Conservation (phyloP, 1,139 yeast species). For the Lodderomyces parapsilosis region DNA sequence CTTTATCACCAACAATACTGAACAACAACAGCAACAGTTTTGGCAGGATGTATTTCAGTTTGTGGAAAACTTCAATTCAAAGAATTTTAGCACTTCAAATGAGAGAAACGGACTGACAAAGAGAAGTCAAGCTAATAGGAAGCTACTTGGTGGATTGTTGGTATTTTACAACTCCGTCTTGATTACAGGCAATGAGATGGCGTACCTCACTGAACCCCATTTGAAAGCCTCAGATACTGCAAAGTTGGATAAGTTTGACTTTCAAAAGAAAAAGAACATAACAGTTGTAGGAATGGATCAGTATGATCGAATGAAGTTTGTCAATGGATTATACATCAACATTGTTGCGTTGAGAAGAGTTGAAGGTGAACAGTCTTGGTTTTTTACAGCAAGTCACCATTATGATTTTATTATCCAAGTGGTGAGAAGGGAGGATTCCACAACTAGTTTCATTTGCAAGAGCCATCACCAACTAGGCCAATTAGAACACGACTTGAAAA, state of each 20-base stretch:
- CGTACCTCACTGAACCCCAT: conserved; percentile 45
- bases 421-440: conserved; percentile 15
- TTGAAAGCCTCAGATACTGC: conserved; percentile 54
- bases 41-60: conserved; percentile 85
- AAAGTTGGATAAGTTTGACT: conserved; percentile 39
- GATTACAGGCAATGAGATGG: conserved; percentile 57
- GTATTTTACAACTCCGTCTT: conserved; percentile 76
- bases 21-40: conserved; percentile 53
- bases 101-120: conserved; percentile 78
- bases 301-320: conserved; percentile 38
- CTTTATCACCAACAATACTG: conserved; percentile 51
- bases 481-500: conserved; percentile 51
- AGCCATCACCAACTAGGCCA: conserved; percentile 65
- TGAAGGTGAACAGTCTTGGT: conserved; percentile 22
- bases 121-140: conserved; percentile 58
- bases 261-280: conserved; percentile 12
- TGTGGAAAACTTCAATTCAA: conserved; percentile 69
- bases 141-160: conserved; percentile 59
- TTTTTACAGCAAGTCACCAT: conserved; percentile 25
- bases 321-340: conserved; percentile 61
- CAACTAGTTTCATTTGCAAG: conserved; percentile 51
- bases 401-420: conserved; percentile 24
- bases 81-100: conserved; percentile 64
- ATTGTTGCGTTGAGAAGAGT: conserved; percentile 58
- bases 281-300: conserved; percentile 28